Conservation (phyloP, 2,329 filamentous ascomycete genomes). For the Atkinsonella texensis region DNA sequence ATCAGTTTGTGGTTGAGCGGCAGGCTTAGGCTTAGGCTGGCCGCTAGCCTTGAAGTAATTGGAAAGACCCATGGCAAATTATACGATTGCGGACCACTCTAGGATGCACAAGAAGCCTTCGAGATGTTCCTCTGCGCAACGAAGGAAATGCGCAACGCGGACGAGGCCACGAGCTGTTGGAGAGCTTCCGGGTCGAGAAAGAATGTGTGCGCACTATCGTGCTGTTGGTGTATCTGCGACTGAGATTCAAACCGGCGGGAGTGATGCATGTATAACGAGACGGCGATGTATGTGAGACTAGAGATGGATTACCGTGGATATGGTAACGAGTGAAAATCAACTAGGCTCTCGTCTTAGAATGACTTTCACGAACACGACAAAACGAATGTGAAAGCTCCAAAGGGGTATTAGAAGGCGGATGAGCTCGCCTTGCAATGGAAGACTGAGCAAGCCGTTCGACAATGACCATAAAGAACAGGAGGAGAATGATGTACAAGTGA, state of each 20-base stretch:
- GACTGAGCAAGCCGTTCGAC: background rate
- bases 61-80: constrained; percentile 42
- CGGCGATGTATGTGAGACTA: background rate
- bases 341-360: background rate
- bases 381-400: background rate
- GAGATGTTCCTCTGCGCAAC: background rate
- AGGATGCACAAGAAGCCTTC: background rate
- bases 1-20: constrained; percentile 7
- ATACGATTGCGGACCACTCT: background rate
- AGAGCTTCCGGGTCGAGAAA: background rate
- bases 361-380: background rate
- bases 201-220: background rate
- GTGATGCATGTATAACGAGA: background rate
- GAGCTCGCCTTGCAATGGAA: background rate
- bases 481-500: background rate
- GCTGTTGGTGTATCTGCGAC: background rate
- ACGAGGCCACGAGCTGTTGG: background rate
- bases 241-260: background rate
- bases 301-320: background rate
- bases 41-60: constrained; percentile 47
- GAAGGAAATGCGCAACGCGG: background rate
- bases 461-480: background rate
- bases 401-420: background rate
- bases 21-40: constrained; percentile 8
- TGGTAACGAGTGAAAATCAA: background rate